phyloP scores from a whole-genome alignment of 2,329 filamentous ascomycete genomes.

The Hypocrella siamensis region DNA sequence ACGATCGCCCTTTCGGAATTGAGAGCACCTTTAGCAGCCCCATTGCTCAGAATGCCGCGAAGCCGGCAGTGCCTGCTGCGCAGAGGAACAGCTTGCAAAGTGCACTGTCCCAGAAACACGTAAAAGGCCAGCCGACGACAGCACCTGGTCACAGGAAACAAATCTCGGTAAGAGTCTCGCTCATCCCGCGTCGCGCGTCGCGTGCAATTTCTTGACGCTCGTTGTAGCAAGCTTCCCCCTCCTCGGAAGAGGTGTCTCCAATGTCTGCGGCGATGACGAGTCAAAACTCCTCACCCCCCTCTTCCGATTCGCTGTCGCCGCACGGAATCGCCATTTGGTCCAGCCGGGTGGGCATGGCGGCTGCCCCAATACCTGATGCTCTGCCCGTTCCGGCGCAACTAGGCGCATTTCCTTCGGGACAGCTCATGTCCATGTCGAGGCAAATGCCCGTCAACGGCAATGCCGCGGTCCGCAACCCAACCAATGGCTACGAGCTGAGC shows the following conservation, averaged over 20 bases:
- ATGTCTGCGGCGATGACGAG: conserved; percentile 34
- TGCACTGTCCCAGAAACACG: not conserved
- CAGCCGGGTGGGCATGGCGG: conserved; percentile 11
- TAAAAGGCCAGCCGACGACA: conserved; percentile 17
- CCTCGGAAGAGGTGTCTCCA: conserved; percentile 39
- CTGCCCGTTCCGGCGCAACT: conserved; percentile 12
- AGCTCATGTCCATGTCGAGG: conserved; percentile 8
- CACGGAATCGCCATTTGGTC: conserved; percentile 21
- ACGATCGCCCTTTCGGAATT: conserved; percentile 39
- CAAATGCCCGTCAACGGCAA: conserved; percentile 11
- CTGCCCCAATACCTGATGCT: conserved; percentile 9
- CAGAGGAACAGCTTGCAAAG: not conserved
- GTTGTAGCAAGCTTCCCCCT: conserved; percentile 32
- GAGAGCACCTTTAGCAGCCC: conserved; percentile 43
- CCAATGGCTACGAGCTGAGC: conserved; percentile 28
- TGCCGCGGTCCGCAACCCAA: conserved; percentile 14
- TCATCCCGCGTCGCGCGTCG: not conserved
- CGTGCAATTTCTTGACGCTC: conserved; percentile 15
- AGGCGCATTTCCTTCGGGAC: conserved; percentile 5
- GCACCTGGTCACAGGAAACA: conserved; percentile 20
- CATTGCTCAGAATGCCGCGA: conserved; percentile 15
- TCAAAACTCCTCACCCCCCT: conserved; percentile 35
- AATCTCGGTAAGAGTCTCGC: conserved; percentile 20
- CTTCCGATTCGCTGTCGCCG: conserved; percentile 33
- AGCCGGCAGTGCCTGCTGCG: not conserved